A percentile compares a stretch with the other conserved stretches of the same genome.
phyloP scores from a whole-genome alignment of 139 green algal species.

The Picochlorum costavermella region DNA sequence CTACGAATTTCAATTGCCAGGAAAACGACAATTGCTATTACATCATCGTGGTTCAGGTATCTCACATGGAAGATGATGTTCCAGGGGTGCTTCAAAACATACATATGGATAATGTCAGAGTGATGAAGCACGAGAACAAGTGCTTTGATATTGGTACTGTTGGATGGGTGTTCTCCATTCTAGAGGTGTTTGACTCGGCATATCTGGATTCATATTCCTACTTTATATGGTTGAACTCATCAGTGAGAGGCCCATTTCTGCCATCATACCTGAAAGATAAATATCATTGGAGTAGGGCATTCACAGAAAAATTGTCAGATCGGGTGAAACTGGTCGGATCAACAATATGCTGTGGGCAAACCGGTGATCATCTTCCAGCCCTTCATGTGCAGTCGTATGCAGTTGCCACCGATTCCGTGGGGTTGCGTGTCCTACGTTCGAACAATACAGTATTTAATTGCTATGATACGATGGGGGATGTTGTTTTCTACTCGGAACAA shows the following conservation, averaged over 20 bases:
- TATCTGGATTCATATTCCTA: slow-evolving; percentile 11
- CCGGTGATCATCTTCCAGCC: slow-evolving; percentile 15
- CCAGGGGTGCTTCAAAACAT: slow-evolving; percentile 13
- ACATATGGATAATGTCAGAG: slow-evolving; percentile 51
- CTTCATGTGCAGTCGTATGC: slow-evolving; percentile 46
- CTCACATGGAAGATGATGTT: slow-evolving; percentile 5
- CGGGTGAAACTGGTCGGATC: slow-evolving; percentile 45
- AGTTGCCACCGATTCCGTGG: slow-evolving; percentile 36
- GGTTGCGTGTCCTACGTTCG: slow-evolving; percentile 16
- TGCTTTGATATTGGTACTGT: slow-evolving; percentile 78
- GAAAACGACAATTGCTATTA: slow-evolving; percentile 54
- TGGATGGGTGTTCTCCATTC: slow-evolving; percentile 52
- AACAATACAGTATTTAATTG: slow-evolving; percentile 1
- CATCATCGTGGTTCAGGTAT: slow-evolving; percentile 53
- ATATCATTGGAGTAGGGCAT: slow-evolving; percentile 33
- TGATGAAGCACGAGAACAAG: slow-evolving; percentile 56
- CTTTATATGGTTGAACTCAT: slow-evolving; percentile 46
- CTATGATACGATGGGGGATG: slow-evolving; percentile 4
- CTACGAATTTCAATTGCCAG: background rate
- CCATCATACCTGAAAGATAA: slow-evolving; percentile 30
- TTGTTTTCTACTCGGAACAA: slow-evolving; percentile 32
- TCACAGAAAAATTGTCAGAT: slow-evolving; percentile 24
- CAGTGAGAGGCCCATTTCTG: slow-evolving; percentile 40
- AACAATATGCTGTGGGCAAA: slow-evolving; percentile 38
- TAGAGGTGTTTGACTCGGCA: background rate